These are phyloP conservation scores for Acrodontium crateriforme DNA, from an alignment of 2,329 filamentous ascomycete genomes.

Conservation along the genomic window DNA sequence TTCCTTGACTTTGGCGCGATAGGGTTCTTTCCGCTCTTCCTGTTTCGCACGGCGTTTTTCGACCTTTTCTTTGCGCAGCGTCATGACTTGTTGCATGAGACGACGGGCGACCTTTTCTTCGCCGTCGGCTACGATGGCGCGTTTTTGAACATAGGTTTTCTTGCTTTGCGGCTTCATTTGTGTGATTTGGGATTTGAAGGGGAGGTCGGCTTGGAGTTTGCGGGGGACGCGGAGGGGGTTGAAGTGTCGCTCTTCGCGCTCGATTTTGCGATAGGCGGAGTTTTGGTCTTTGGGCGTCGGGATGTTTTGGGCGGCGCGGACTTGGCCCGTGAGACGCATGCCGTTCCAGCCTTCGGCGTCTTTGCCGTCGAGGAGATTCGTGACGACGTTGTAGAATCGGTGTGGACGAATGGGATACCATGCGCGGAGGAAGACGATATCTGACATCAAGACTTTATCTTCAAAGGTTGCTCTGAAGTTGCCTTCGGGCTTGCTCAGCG, in stretches of 20 bases:
- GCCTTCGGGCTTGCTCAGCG: constrained; percentile 82
- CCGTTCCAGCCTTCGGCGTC: constrained; percentile 51
- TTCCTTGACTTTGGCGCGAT: constrained; percentile 70
- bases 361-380: constrained; percentile 61
- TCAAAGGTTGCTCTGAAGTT: constrained; percentile 96
- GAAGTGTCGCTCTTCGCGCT: constrained; percentile 36
- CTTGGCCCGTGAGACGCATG: constrained; percentile 89
- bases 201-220: constrained; percentile 67
- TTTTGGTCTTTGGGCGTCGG: constrained; percentile 70
- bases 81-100: constrained; percentile 84
- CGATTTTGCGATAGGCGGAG: constrained; percentile 62
- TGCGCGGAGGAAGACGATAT: constrained; percentile 89
- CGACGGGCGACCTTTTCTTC: constrained; percentile 84
- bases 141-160: constrained; percentile 85
- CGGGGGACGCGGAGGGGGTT: constrained; percentile 59
- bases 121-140: constrained; percentile 65
- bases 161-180: constrained; percentile 66
- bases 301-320: constrained; percentile 63
- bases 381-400: constrained; percentile 93
- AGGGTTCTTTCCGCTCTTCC: constrained; percentile 69
- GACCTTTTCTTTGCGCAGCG: constrained; percentile 77
- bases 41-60: constrained; percentile 74
- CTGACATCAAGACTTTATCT: constrained; percentile 92
- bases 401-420: constrained; percentile 96
- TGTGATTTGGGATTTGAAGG: constrained; percentile 84